A percentile compares a stretch with the other conserved stretches of the same genome.
Evolutionary conservation across 2,329 filamentous ascomycete species (phyloP).

Genomic region (Aureobasidium sp.): DNA sequence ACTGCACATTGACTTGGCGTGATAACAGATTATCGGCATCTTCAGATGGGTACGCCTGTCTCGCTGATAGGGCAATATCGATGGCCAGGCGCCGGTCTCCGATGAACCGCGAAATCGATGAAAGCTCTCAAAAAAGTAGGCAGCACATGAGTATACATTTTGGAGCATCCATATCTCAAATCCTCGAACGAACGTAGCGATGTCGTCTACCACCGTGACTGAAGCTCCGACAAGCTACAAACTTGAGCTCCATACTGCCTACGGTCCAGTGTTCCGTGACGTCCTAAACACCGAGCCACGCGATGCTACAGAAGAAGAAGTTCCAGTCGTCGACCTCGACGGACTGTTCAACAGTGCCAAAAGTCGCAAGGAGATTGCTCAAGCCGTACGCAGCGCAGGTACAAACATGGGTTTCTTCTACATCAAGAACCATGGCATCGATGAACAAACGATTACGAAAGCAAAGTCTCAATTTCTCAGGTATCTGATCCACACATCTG

Average conservation of each 20-base stretch:
- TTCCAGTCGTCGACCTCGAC: conserved; percentile 33
- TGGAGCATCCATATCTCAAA: background rate
- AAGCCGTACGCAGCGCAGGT: conserved; percentile 32
- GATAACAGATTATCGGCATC: background rate
- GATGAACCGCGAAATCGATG: background rate
- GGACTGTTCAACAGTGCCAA: conserved; percentile 27
- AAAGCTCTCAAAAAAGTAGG: background rate
- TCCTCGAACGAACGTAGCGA: background rate
- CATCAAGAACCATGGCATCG: conserved; percentile 20
- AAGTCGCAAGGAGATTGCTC: conserved; percentile 31
- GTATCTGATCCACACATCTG: background rate
- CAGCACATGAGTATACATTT: background rate
- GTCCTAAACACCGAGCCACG: background rate
- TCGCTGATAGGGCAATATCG: background rate
- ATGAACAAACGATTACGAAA: conserved; percentile 17
- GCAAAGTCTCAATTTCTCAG: conserved; percentile 13
- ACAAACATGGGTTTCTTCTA: conserved; percentile 40
- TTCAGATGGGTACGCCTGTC: background rate
- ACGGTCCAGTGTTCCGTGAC: background rate
- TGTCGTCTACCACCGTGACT: background rate
- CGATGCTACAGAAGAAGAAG: background rate
- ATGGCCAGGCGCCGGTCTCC: background rate
- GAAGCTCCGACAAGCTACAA: background rate
- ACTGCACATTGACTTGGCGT: background rate
- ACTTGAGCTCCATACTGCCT: background rate